These are phyloP conservation scores for Tricharina praecox DNA, from an alignment of 495 filamentous ascomycete genomes.

Conservation along the genomic window DNA sequence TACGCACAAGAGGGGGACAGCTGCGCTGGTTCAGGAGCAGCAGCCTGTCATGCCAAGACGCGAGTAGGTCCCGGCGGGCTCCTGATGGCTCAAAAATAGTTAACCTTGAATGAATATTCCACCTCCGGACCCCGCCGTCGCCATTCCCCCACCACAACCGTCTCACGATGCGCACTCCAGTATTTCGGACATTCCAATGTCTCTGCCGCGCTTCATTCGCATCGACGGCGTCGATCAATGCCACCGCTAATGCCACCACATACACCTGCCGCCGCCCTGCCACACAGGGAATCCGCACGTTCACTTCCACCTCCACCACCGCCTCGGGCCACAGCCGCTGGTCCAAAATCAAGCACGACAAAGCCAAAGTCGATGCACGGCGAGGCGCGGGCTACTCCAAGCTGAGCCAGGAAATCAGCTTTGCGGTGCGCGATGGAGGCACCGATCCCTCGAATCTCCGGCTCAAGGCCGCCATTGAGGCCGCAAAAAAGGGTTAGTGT, in stretches of 20 bases:
- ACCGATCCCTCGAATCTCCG: conserved; percentile 56
- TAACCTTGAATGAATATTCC: not conserved
- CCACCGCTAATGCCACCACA: not conserved
- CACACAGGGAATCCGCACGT: conserved; percentile 16
- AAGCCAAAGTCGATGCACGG: conserved; percentile 37
- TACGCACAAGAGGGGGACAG: not conserved
- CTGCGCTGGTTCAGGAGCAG: not conserved
- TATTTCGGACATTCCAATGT: conserved; percentile 1
- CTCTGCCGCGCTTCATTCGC: not conserved
- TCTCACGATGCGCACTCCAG: conserved; percentile 2
- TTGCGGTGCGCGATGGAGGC: conserved; percentile 44
- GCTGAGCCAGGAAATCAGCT: conserved; percentile 36
- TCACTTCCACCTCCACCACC: conserved; percentile 35
- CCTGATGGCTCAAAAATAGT: not conserved
- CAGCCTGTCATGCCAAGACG: too few species aligned
- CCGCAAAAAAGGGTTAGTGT: conserved; percentile 56
- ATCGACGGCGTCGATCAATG: not conserved
- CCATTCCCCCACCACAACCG: not conserved
- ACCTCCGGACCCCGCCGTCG: not conserved
- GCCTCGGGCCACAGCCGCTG: conserved; percentile 73
- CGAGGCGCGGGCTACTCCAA: conserved; percentile 30
- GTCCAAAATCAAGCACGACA: conserved; percentile 92
- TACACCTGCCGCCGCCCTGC: too few species aligned
- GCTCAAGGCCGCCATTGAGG: conserved; percentile 50
- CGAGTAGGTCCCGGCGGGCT: not conserved